Evolutionary conservation across 805 yeast genomes (phyloP).

Genomic region (Candida arabinofermentans): DNA sequence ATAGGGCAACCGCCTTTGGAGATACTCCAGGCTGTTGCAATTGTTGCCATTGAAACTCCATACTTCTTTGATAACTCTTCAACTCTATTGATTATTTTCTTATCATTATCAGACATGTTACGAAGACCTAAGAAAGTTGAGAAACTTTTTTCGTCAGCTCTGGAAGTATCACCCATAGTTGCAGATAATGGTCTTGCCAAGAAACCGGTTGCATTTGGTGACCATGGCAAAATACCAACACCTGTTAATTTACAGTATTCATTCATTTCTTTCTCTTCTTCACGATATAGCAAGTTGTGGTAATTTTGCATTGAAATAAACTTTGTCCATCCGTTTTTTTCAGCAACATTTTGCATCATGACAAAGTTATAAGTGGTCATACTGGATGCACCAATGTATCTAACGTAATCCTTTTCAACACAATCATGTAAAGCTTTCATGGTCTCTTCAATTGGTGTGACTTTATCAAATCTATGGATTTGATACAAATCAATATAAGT

Average conservation of each 20-base stretch:
- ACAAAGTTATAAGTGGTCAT: conserved; percentile 54
- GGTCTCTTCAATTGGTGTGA: conserved; percentile 44
- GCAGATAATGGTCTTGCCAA: conserved; percentile 42
- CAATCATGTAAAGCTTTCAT: conserved; percentile 53
- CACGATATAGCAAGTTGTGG: conserved; percentile 51
- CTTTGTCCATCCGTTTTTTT: conserved; percentile 49
- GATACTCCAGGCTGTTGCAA: conserved; percentile 52
- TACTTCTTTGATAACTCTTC: conserved; percentile 48
- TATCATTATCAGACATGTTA: conserved; percentile 23
- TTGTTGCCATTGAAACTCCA: conserved; percentile 47
- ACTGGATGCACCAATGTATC: conserved; percentile 59
- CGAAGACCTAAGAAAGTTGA: conserved; percentile 15
- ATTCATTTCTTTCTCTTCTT: conserved; percentile 58
- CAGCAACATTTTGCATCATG: conserved; percentile 51
- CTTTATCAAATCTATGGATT: conserved; percentile 48
- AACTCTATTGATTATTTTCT: conserved; percentile 42
- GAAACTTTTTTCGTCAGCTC: no score
- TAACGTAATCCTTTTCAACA: conserved; percentile 39
- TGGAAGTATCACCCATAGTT: neutral
- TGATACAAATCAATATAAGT: conserved; percentile 49
- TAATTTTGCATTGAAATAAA: conserved; percentile 54
- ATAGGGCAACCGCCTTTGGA: conserved; percentile 44
- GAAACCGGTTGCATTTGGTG: conserved; percentile 52
- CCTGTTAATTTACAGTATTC: conserved; percentile 46
- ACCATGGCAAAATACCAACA: conserved; percentile 56